Base-by-base conservation (phyloP, 139 green algal genomes). In the Chlamydomonas sphaeroides region DNA sequence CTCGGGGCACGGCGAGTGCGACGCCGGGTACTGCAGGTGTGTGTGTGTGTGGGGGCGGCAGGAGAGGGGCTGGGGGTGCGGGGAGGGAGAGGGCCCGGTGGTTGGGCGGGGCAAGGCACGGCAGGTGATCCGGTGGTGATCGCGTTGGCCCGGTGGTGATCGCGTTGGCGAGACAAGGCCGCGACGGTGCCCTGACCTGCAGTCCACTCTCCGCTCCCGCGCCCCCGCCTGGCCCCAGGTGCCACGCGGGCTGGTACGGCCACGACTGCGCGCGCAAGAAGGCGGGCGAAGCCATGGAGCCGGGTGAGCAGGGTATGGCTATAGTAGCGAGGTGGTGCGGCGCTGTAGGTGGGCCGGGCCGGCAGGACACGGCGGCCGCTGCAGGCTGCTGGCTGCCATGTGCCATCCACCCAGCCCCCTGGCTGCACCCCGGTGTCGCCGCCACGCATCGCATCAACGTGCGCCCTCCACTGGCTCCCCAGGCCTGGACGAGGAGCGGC, bases 191-290 rank as follows among this genome's bases (percentile, higher is more conserved):
- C 45, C 45, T 53, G 14, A 53, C 45, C 14, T 53, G 45, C 14
- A 10, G 11, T 53, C 45, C 45, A 53, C 45, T 10, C 45, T 53
- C 11, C 11, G 45, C 14, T 53, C 11, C 11, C 11, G 11, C 14
- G 11, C 14, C 45, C 45, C 45, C 14, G 11, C 14, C 14, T 14
- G 10, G 10, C 11, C 32, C 11, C 87, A 90, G 85, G 65, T 93
- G 89, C 74, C 36, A 88, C 30, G 36, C 61, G 20, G 87, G 87
- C 0, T 93, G 69, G 68, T 93, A 88, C 59, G 89, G 89, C 42
- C 84, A 90, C 6, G 89, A 93, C 49, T 93, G 89, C 65, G 67
- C 85, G 0, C 77, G 86, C 7, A 79, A 84, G 71, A 83, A 67
- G 39, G 85, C 78, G 35, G 79, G 79, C 7, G 32, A 73, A 28